Base-by-base conservation (phyloP, 129 eudicot genomes). In the Oenanthe sinensis region DNA sequence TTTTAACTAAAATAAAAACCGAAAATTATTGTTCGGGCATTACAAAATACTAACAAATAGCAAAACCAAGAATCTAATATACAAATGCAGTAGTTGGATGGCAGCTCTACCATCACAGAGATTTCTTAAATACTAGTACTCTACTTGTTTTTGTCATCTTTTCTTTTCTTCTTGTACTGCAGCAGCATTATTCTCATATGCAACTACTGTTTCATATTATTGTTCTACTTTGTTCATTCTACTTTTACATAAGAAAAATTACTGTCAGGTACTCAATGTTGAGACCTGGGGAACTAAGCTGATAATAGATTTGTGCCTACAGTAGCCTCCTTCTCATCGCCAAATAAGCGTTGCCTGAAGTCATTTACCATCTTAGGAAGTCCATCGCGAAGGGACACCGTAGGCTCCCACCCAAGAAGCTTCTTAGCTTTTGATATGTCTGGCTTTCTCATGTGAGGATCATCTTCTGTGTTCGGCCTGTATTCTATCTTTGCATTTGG, bases 381-480 rank as follows among this genome's bases (percentile, higher is more conserved):
- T 12, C 97, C 97, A 39, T 92, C 91, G 26, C 86, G 82, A 15
- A 92, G 87, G 1, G 93, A 82, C 14, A 92, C 93, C 24, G 71
- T 67, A 1, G 97, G 97, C 79, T 92, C 87, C 97, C 97, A 92
- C 22, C 91, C 93, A 4, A 92, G 93, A 44, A 90, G 91, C 78
- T 85, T 83, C 42, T 86, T 92, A 9, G 96, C 97, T 83, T 77
- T 90, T 7, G 91, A 79, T 82, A 92, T 90, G 82, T 92, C 96
- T 2, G 97, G 97, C 81, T 92, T 92, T 79, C 97, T 88, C 86
- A 87, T 88, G 88, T 92, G 97, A 7, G 97, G 97, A 48, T 92
- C 97, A 72, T 92, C 97, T 67, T 90, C 96, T 22, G 97, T 92
- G 86, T 92, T 92, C 68, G 88, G 88, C 81, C 91, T 85, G 83